Evolutionary conservation across 129 eudicot species (phyloP).

Genomic region (Centrapalus pauciflorus): DNA sequence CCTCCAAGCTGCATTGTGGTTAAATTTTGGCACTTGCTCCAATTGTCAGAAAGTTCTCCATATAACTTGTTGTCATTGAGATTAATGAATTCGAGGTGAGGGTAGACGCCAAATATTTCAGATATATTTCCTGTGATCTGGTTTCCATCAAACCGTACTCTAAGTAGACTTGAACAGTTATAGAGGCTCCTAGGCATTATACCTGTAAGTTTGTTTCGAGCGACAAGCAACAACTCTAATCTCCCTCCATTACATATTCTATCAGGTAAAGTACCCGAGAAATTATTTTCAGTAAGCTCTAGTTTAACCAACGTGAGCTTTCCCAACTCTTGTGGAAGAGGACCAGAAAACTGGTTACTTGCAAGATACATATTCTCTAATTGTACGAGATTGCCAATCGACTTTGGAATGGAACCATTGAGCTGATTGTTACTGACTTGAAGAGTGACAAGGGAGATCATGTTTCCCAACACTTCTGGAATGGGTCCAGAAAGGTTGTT

Average conservation of each 20-base stretch:
- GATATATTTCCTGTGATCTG: slow-evolving; percentile 35
- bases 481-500: slow-evolving; percentile 34
- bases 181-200: background rate
- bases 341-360: background rate
- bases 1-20: slow-evolving; percentile 7
- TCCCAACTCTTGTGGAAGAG: slow-evolving; percentile 1
- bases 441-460: slow-evolving; percentile 11
- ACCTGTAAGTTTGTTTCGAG: slow-evolving; percentile 13
- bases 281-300: background rate
- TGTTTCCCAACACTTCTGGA: slow-evolving; percentile 23
- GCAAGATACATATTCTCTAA: background rate
- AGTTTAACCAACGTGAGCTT: background rate
- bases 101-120: slow-evolving; percentile 37
- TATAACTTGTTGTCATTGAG: slow-evolving; percentile 27
- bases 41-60: slow-evolving; percentile 35
- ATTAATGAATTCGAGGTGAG: slow-evolving; percentile 20
- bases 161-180: slow-evolving; percentile 33
- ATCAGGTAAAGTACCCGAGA: slow-evolving; percentile 41
- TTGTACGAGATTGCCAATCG: slow-evolving; percentile 21
- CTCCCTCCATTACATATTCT: slow-evolving; percentile 22
- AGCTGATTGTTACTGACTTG: slow-evolving; percentile 19
- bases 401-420: slow-evolving; percentile 32
- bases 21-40: slow-evolving; percentile 38
- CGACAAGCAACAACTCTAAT: slow-evolving; percentile 10
- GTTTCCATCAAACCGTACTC: slow-evolving; percentile 35